Percentiles rank a stretch among this genome's conserved stretches.
phyloP scores from a whole-genome alignment of 2,329 filamentous ascomycete species.

The Xylaria hypoxylon region DNA sequence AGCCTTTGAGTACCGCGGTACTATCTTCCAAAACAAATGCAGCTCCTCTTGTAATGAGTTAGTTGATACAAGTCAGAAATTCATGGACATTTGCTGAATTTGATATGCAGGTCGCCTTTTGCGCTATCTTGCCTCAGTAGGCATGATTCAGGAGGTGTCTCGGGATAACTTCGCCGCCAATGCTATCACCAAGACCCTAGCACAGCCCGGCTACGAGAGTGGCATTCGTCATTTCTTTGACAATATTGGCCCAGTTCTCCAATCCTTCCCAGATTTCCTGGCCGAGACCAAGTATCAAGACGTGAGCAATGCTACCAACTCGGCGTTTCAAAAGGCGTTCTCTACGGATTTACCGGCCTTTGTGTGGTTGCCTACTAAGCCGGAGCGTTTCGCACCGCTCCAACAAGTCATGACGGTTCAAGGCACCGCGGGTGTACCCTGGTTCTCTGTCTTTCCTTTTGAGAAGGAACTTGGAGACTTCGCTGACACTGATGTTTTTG shows the following conservation, averaged over 20 bases:
- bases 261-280: conserved; percentile 33
- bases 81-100: neutral
- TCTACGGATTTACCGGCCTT: conserved; percentile 44
- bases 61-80: neutral
- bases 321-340: conserved; percentile 46
- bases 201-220: conserved; percentile 27
- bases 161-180: conserved; percentile 30
- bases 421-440: conserved; percentile 37
- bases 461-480: conserved; percentile 30
- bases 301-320: conserved; percentile 37
- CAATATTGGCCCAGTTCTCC: conserved; percentile 21
- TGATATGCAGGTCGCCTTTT: conserved; percentile 13
- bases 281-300: conserved; percentile 42
- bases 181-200: conserved; percentile 23
- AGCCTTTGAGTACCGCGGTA: conserved; percentile 9
- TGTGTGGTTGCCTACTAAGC: conserved; percentile 41
- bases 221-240: conserved; percentile 26
- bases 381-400: conserved; percentile 40
- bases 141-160: conserved; percentile 29
- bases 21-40: conserved; percentile 7
- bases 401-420: conserved; percentile 47
- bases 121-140: conserved; percentile 19
- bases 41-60: neutral
- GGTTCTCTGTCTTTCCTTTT: conserved; percentile 43
- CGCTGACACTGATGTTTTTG: neutral